Base-by-base conservation (phyloP, 2,329 filamentous ascomycete genomes). In the Ceratocystis papillata region DNA sequence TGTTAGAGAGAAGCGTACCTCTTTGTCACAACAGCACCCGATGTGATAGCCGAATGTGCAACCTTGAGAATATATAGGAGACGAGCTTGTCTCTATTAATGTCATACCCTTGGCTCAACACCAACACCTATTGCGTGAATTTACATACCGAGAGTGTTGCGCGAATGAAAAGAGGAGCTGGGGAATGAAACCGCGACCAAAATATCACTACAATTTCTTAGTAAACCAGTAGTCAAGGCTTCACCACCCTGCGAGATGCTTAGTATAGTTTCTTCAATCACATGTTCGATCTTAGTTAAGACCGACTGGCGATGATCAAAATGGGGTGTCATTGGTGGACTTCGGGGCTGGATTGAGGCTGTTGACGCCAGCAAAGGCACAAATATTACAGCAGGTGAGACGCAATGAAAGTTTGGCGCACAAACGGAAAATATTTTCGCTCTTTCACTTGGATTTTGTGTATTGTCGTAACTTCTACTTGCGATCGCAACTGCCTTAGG, bases 11-110 rank as follows among this genome's bases (percentile, higher is more conserved):
- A 20, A 10, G 70, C 74, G 55, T 63, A 86, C 84, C 85, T 82
- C 73, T 87, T 88, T 1, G 85, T 87, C 22, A 85, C 77, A 2
- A 83, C 70, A 7, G 75, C 78, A 1, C 80, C 82, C 0, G 79
- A 77, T 0, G 81, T 74, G 1, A 87, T 74, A 2, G 84, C 83
- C 70, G 83, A 79, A 68, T 85, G 84, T 0, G 81, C 80, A 1
- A 85, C 70, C 69, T 85, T 80, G 10, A 88, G 75, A 60, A 87
- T 81, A 7, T 80, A 77, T 37, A 87, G 74, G 5, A 86, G 70
- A 4, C 80, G 79, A 45, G 81, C 84, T 87, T 63, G 3, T 30
- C 1, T 3, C 25, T 41, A 57, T 50, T 17, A 67, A 46, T n/a
- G 37, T 3, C 3, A 41, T 41, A 12, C 12, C 37, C 12, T 41